Base-by-base conservation (phyloP, 805 yeast species). In the Nakazawaea wickerhamii region DNA sequence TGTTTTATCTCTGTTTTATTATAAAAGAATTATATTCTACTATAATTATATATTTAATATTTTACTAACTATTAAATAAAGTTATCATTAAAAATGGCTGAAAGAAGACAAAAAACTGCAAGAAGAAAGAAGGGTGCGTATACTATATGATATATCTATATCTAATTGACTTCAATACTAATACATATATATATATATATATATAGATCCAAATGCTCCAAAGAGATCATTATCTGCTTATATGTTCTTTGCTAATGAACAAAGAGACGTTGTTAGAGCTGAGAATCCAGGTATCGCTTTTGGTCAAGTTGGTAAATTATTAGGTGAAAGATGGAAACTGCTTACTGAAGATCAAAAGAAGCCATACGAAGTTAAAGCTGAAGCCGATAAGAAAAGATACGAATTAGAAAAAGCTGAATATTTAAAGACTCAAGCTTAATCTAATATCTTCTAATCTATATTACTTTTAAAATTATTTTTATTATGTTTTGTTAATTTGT, bases 201-300 rank as follows among this genome's bases (percentile, higher is more conserved):
- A n/a, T n/a, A 47, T 49, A 59, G 95, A 87, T 67, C 96, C 99
- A 73, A 90, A 91, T 68, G 99, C 99, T 52, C 99, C 99, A 67
- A 93, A 93, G 87, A 87, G 98, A 70, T 88, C 97, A 20, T 73
- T 93, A 64, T 88, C 97, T 48, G 96, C 98, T 38, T 93, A 91
- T 81, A 90, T 93, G 98, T 91, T 87, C 79, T 93, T 90, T 62
- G 98, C 99, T 57, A 89, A 88, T 64, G 97, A 89, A 61, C 85
- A 86, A 77, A 90, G 99, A 76, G 97, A 91, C 68, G 78, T 80
- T 51, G 96, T 93, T 54, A 81, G 95, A 66, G 81, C 91, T 49
- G 98, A 90, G 66, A 88, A 91, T 77, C 97, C 98, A 58, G 96
- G 95, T 63, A 85, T 90, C 55, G 70, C 90, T 33, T 93, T 93